Conservation (phyloP, 805 yeast genomes). For the Teunomyces funiuensis region DNA sequence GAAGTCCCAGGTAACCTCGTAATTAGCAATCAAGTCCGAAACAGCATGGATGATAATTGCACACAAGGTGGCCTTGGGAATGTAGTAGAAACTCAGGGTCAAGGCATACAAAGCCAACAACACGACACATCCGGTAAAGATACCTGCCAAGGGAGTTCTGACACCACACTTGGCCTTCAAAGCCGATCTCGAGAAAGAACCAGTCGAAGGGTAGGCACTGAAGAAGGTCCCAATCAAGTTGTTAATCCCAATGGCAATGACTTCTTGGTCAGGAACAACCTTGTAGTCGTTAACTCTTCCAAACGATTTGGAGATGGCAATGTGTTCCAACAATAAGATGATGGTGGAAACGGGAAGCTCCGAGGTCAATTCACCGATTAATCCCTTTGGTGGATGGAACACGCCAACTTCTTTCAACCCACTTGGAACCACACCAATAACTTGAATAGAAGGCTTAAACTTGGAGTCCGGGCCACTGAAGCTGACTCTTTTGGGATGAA, state of each 20-base stretch:
- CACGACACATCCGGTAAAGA: conserved; percentile 87
- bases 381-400: conserved; percentile 60
- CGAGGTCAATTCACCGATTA: conserved; percentile 60
- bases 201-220: conserved; percentile 93
- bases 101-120: conserved; percentile 81
- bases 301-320: conserved; percentile 89
- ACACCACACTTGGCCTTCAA: conserved; percentile 94
- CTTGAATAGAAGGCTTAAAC: conserved; percentile 49
- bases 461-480: conserved; percentile 30
- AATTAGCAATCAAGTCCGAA: conserved; percentile 75
- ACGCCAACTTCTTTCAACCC: conserved; percentile 80
- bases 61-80: conserved; percentile 83
- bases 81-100: conserved; percentile 80
- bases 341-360: conserved; percentile 86
- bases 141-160: conserved; percentile 89
- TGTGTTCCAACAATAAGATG: conserved; percentile 83
- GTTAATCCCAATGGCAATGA: conserved; percentile 89
- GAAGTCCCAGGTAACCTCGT: conserved; percentile 62
- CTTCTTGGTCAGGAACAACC: conserved; percentile 89
- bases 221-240: conserved; percentile 90
- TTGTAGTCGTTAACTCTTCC: conserved; percentile 91
- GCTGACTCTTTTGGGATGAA: conserved; percentile 44
- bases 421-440: conserved; percentile 77
- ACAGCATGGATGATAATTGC: conserved; percentile 95
- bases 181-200: conserved; percentile 93